Evolutionary conservation across 495 filamentous ascomycete species (phyloP).

Genomic region (Clohesyomyces aquaticus): DNA sequence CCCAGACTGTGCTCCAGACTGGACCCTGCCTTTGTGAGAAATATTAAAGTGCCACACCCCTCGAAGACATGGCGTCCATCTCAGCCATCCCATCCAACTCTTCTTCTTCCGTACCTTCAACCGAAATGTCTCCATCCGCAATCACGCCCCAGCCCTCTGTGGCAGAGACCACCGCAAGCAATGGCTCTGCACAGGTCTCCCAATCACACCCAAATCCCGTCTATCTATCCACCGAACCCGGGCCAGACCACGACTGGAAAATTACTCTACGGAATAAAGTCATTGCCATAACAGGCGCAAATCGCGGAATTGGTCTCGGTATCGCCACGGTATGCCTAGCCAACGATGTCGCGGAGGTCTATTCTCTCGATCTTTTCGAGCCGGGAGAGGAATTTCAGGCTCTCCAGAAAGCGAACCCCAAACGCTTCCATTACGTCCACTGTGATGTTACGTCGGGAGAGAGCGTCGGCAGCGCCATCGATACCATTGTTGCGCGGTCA

Average conservation of each 20-base stretch:
- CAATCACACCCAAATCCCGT: conserved; percentile 7
- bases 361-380: conserved; percentile 52
- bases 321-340: conserved; percentile 34
- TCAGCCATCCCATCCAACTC: too few relatives aligned
- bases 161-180: too few relatives aligned
- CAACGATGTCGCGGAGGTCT: conserved; percentile 49
- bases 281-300: neutral
- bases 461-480: conserved; percentile 49
- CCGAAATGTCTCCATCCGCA: too few relatives aligned
- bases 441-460: conserved; percentile 51
- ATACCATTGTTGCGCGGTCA: conserved; percentile 49
- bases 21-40: too few relatives aligned
- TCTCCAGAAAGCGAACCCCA: conserved; percentile 44
- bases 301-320: conserved; percentile 23
- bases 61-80: too few relatives aligned
- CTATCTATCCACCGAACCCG: conserved; percentile 34
- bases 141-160: too few relatives aligned
- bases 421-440: conserved; percentile 49
- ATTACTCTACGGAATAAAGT: conserved; percentile 34
- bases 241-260: conserved; percentile 35
- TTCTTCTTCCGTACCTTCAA: too few relatives aligned
- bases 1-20: too few relatives aligned
- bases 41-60: too few relatives aligned
- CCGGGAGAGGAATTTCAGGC: conserved; percentile 49
- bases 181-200: neutral